Percentiles rank a stretch among this genome's conserved stretches.
phyloP scores from a whole-genome alignment of 129 eudicot species.

The Helichrysum umbraculigerum region DNA sequence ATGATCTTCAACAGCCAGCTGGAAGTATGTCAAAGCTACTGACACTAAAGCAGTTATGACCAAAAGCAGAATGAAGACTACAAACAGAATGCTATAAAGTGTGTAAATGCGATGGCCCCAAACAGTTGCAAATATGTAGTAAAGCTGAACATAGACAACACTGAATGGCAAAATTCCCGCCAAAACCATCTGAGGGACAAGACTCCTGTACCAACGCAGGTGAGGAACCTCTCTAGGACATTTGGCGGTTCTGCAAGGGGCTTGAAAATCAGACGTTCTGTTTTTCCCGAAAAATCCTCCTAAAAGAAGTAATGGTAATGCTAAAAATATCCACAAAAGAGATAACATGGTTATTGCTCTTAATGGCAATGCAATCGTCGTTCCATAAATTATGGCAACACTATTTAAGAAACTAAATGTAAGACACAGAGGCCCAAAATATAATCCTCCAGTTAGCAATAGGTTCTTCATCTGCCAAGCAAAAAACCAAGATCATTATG shows the following conservation, averaged over 20 bases:
- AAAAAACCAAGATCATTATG: not conserved
- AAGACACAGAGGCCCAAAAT: constrained; percentile 43
- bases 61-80: constrained; percentile 53
- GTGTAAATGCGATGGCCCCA: constrained; percentile 56
- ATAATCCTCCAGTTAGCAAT: constrained; percentile 40
- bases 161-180: constrained; percentile 62
- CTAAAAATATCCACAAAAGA: constrained; percentile 41
- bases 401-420: constrained; percentile 40
- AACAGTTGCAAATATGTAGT: constrained; percentile 43
- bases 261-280: constrained; percentile 44
- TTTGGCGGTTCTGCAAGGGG: constrained; percentile 53
- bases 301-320: constrained; percentile 50
- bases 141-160: constrained; percentile 43
- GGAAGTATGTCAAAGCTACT: constrained; percentile 60
- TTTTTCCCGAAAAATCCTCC: constrained; percentile 56
- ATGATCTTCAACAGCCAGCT: constrained; percentile 75
- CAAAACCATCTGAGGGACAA: constrained; percentile 64
- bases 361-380: constrained; percentile 52
- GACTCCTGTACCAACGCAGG: constrained; percentile 50
- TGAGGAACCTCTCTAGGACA: constrained; percentile 51
- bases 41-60: constrained; percentile 55
- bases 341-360: constrained; percentile 38
- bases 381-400: constrained; percentile 36
- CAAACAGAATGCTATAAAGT: constrained; percentile 36
- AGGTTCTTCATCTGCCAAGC: constrained; percentile 46